Percentiles rank a stretch among this genome's conserved stretches.
Evolutionary conservation across 2,329 filamentous ascomycete species (phyloP).

Genomic region (Aspergillus sp.): DNA sequence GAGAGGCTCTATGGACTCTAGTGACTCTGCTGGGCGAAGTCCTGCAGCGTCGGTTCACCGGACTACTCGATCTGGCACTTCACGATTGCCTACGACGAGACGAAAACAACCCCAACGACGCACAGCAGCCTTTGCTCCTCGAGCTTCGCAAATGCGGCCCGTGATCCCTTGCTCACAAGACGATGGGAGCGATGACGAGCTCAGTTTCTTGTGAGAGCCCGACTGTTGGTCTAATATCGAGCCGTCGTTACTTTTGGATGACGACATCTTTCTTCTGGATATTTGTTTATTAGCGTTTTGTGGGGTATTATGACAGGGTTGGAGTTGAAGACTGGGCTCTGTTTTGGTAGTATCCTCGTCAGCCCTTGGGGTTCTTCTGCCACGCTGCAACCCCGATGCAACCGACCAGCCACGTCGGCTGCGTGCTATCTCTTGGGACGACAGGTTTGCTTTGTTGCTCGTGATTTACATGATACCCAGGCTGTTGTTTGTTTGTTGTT

Average conservation of each 20-base stretch:
- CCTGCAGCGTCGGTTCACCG: not conserved
- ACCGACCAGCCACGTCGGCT: not conserved
- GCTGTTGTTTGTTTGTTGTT: not conserved
- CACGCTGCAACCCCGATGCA: not conserved
- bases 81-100: not conserved
- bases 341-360: not conserved
- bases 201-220: conserved; percentile 23
- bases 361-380: not conserved
- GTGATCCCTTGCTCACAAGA: conserved; percentile 20
- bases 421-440: not conserved
- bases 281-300: not conserved
- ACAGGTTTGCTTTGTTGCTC: not conserved
- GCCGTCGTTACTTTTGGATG: not conserved
- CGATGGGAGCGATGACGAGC: conserved; percentile 29
- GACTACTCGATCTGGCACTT: not conserved
- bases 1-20: not conserved
- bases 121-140: not conserved
- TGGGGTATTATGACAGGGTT: not conserved
- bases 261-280: not conserved
- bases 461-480: not conserved
- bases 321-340: not conserved
- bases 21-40: not conserved
- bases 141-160: conserved; percentile 5
- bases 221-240: not conserved
- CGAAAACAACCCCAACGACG: conserved; percentile 1